phyloP scores from a whole-genome alignment of 306 rosid species.

The Prunus dulcis region DNA sequence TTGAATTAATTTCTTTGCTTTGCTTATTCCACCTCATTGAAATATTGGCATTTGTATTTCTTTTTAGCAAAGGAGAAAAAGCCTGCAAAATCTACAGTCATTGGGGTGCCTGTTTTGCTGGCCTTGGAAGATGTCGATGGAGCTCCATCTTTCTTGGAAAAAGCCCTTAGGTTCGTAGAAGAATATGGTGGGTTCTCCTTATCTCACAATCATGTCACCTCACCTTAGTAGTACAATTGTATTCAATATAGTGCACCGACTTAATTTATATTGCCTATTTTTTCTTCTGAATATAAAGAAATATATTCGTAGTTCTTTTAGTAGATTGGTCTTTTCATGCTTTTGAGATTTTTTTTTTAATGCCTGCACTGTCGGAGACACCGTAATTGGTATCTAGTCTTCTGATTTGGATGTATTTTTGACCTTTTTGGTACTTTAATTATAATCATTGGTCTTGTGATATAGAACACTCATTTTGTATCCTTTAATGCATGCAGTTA shows the following conservation, averaged over 20 bases:
- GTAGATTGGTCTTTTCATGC: not conserved
- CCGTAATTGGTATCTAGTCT: not conserved
- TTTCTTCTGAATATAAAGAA: no score
- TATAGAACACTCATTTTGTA: not conserved
- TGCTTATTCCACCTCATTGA: conserved; percentile 14
- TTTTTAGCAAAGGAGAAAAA: conserved; percentile 58
- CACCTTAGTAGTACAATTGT: not conserved
- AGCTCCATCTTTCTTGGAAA: conserved; percentile 90
- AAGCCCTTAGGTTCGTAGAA: conserved; percentile 81
- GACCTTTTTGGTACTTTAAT: not conserved
- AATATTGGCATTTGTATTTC: conserved; percentile 25
- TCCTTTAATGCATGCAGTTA: not conserved
- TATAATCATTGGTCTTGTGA: not conserved
- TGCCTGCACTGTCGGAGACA: not conserved
- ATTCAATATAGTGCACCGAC: not conserved
- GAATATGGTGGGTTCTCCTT: conserved; percentile 56
- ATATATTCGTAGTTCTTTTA: not conserved
- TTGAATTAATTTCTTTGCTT: conserved; percentile 1
- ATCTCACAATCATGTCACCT: conserved; percentile 1
- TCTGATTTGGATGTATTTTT: not conserved
- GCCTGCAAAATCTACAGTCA: conserved; percentile 56
- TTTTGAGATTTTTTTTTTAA: not conserved
- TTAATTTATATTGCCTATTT: not conserved
- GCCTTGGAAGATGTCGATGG: conserved; percentile 97
- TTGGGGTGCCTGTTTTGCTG: conserved; percentile 85